Percentiles rank a stretch among this genome's conserved stretches.
Evolutionary conservation across 352 stramenopile genomes (phyloP).

Genomic region (Phytophthora pinifolia): DNA sequence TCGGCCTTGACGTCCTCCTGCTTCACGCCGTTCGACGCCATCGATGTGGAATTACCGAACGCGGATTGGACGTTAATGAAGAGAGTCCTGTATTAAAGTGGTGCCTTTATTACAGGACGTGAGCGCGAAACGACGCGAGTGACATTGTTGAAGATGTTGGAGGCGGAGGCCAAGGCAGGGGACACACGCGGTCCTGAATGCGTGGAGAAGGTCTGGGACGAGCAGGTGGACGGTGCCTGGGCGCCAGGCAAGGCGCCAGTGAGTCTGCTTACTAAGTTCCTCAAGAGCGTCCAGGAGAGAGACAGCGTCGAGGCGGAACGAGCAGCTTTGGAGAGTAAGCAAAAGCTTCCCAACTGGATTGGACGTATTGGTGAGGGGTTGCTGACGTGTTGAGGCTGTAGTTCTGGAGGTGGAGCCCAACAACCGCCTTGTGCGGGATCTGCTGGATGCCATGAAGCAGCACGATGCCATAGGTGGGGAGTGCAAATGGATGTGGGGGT

Average conservation of each 20-base stretch:
- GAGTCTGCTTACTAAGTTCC: slow-evolving; percentile 52
- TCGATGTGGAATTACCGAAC: slow-evolving; percentile 4
- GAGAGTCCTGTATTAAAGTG: background rate
- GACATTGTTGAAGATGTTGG: slow-evolving; percentile 12
- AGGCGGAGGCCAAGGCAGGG: slow-evolving; percentile 21
- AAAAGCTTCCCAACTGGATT: too few species aligned
- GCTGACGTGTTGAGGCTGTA: slow-evolving; percentile 18
- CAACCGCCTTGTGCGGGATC: slow-evolving; percentile 64
- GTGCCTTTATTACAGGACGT: slow-evolving; percentile 12
- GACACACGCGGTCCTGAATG: slow-evolving; percentile 39
- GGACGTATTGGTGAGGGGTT: too few species aligned
- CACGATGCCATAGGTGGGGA: slow-evolving; percentile 46
- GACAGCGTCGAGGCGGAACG: slow-evolving; percentile 53
- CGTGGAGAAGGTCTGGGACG: slow-evolving; percentile 60
- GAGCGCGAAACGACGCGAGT: slow-evolving; percentile 25
- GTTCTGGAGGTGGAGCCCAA: slow-evolving; percentile 60
- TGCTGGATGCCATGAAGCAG: slow-evolving; percentile 63
- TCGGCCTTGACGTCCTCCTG: slow-evolving; percentile 25
- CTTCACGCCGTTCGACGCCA: slow-evolving; percentile 33
- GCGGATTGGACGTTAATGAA: slow-evolving; percentile 12
- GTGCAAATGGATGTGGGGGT: background rate
- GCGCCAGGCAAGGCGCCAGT: slow-evolving; percentile 59
- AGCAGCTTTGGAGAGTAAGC: slow-evolving; percentile 48
- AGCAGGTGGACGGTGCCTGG: slow-evolving; percentile 65
- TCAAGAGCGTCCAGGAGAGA: slow-evolving; percentile 57